A percentile compares a stretch with the other conserved stretches of the same genome.
These are phyloP conservation scores for Penicillium aurantiogriseum DNA, from an alignment of 2,329 filamentous ascomycete genomes.

Conservation along the genomic window DNA sequence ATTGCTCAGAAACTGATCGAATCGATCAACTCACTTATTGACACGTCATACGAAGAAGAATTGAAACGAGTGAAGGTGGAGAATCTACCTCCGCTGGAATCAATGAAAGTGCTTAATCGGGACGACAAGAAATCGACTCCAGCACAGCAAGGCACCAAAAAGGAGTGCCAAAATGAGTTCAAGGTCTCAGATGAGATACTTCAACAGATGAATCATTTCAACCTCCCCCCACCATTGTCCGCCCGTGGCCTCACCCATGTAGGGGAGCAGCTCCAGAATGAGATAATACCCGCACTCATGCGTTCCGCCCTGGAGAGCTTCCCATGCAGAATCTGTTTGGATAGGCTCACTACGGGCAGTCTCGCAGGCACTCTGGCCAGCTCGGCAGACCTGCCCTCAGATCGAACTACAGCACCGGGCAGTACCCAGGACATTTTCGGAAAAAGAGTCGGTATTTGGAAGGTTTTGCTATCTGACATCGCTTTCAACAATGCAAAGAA, in stretches of 20 bases:
- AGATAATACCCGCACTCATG: conserved; percentile 10
- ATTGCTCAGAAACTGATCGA: conserved; percentile 1
- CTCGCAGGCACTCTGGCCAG: background rate
- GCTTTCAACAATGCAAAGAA: conserved; percentile 15
- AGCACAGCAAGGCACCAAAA: background rate
- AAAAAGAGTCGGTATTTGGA: conserved; percentile 19
- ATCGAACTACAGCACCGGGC: background rate
- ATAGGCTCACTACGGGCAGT: conserved; percentile 2
- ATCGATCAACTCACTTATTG: conserved; percentile 1
- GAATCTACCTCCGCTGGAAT: conserved; percentile 3
- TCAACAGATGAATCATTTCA: background rate
- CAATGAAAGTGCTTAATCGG: conserved; percentile 5
- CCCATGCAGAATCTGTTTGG: conserved; percentile 20
- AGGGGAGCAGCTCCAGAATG: conserved; percentile 2
- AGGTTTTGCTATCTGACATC: conserved; percentile 16
- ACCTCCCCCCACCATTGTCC: background rate
- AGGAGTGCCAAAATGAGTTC: background rate
- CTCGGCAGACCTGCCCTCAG: background rate
- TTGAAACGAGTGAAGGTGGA: background rate
- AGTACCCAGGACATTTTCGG: conserved; percentile 17
- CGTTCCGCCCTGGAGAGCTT: conserved; percentile 13
- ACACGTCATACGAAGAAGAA: background rate
- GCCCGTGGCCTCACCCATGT: background rate
- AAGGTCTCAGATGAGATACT: conserved; percentile 1
- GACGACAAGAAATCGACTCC: conserved; percentile 12